These are phyloP conservation scores for Aspergillus alliaceus DNA, from an alignment of 2,329 filamentous ascomycete species.

Conservation along the genomic window DNA sequence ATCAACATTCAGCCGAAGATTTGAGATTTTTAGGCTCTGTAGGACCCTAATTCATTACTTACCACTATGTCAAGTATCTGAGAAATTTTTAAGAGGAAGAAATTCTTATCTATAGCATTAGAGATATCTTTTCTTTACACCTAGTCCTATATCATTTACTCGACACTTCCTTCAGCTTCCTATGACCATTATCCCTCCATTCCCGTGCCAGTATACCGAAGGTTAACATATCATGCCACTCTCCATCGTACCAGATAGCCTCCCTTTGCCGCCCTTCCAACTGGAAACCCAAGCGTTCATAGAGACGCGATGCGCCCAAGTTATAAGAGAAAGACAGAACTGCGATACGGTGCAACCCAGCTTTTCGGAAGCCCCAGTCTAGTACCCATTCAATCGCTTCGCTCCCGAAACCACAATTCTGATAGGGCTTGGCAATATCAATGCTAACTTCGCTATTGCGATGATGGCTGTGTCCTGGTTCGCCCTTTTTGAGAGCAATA, in stretches of 20 bases:
- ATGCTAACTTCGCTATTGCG: constrained; percentile 4
- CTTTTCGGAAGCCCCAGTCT: constrained; percentile 13
- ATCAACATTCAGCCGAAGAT: no score
- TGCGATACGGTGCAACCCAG: constrained; percentile 8
- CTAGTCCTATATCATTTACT: not conserved
- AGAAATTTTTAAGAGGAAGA: no score
- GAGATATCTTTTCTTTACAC: not conserved
- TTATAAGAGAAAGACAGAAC: constrained; percentile 11
- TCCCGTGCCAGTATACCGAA: constrained; percentile 7
- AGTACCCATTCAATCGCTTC: constrained; percentile 16
- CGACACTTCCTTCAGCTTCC: not conserved
- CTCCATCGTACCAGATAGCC: constrained; percentile 5
- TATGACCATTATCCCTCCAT: not conserved
- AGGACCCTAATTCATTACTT: no score
- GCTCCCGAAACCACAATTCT: constrained; percentile 9
- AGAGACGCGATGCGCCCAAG: constrained; percentile 6
- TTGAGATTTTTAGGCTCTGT: no score
- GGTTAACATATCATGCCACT: constrained; percentile 14
- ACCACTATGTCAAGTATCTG: no score
- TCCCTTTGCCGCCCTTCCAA: constrained; percentile 16
- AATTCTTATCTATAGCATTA: no score
- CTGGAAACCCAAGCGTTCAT: constrained; percentile 14
- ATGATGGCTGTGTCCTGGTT: not conserved
- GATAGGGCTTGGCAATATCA: constrained; percentile 1
- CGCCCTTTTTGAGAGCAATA: not conserved